Conservation (phyloP, 495 filamentous ascomycete species). For the Neurospora sp. region DNA sequence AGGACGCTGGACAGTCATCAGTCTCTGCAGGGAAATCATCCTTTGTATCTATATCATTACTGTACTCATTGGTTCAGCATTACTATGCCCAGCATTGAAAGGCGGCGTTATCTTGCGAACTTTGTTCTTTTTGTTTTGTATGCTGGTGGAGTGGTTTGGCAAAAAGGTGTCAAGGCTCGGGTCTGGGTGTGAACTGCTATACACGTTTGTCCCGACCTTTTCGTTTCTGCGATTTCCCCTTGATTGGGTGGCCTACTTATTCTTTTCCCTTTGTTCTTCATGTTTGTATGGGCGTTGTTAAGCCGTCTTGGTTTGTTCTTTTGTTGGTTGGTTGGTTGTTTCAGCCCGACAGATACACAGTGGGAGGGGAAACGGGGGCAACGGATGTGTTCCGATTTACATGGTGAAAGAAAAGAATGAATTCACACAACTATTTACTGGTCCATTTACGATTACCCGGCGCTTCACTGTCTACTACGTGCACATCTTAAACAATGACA, state of each 20-base stretch:
- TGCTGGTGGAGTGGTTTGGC: background rate
- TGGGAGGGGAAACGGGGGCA: background rate
- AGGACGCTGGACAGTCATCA: conserved; percentile 1
- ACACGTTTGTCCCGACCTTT: background rate
- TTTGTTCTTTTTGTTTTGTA: conserved; percentile 2
- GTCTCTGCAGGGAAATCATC: background rate
- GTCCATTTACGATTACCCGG: background rate
- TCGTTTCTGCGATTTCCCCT: background rate
- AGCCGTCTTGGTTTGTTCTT: background rate
- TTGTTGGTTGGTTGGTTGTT: background rate
- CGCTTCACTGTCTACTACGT: background rate
- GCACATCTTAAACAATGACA: background rate
- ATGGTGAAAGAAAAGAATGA: background rate
- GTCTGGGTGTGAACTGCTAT: background rate
- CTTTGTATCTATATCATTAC: conserved; percentile 2
- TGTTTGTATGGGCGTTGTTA: background rate
- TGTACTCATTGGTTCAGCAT: background rate
- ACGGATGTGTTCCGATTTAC: background rate
- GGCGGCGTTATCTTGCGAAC: background rate
- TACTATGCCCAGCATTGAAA: background rate
- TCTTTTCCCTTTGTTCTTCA: background rate
- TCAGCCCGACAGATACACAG: background rate
- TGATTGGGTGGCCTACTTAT: background rate
- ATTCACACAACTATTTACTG: background rate
- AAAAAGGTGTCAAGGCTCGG: conserved; percentile 1